Evolutionary conservation across 352 stramenopile genomes (phyloP), one percentile per base, ranked within the genome.

Genomic region (Phytopythium montanum): DNA sequence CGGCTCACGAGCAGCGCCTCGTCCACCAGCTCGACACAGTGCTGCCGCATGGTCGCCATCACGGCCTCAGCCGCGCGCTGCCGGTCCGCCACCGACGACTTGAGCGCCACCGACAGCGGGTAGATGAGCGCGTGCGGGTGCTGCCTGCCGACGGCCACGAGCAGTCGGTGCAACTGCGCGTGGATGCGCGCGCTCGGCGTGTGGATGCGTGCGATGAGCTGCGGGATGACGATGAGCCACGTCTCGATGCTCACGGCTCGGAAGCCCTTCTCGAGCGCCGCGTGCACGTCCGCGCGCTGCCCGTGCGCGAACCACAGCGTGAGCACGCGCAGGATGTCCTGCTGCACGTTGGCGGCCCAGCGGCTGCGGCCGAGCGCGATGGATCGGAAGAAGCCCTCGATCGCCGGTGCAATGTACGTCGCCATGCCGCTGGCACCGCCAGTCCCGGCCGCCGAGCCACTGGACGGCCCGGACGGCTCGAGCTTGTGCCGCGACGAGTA

Each of bases 71-170:
- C 97, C n/a, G 97, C 94, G 52, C 77, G 79, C 69, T 97, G 93
- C 3, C 83, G 77, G 23, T 85, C 77, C 51, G 78, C 66, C n/a
- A 97, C 88, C 13, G 95, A 93, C 49, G 90, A 98, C 66, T 99
- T 99, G 13, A 98, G 61, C 2, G 97, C 86, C 1, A 99, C 96
- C 9, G 94, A 98, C 28, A 99, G 75, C 25, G 97, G 96, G 59
- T 99, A 99, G 52, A 99, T 99, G 3, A 99, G 79, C 28, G 97
- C 97, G 70, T 99, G 97, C 18, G 97, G 96, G 61, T 99, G 96
- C 62, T 96, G 90, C 53, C 95, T 79, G 6, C 96, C 96, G 29
- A 98, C 83, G 18, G 83, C 69, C 31, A 91, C 80, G 12, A 98
- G 69, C 28, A 98, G 73, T 25, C 85, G 82, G 70, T 98, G 88